Base-by-base conservation (phyloP, 352 stramenopile genomes). In the Phytophthora lateralis region DNA sequence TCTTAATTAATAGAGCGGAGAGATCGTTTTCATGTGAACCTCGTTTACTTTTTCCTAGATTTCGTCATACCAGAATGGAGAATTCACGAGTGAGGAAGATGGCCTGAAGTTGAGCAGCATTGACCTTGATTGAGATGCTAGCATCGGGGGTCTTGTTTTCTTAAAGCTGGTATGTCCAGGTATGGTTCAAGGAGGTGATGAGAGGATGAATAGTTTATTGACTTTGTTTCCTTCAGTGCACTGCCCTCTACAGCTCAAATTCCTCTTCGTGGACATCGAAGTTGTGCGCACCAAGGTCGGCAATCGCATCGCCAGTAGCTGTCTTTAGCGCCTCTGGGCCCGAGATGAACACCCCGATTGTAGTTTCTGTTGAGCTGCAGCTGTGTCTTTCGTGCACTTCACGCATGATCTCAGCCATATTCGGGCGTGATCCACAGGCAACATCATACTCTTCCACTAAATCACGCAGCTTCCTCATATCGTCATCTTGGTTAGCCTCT, bases 311-410 rank as follows among this genome's bases (percentile, higher is more conserved):
- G 10, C 46, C 39, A 3, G 60, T 56, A 41, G 65, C 65, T 34
- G 34, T 11, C 57, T 83, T 83, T 21, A 83, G 59, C 2, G 60
- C 65, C 10, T 70, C 61, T 4, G 74, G 71, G 4, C 67, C 74
- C 5, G 74, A 83, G 27, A 83, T 69, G 53, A 83, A 80, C 15
- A 83, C 53, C 6, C 71, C 74, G 15, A 83, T 66, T 6, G 44
- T 6, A 14, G 55, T 63, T 24, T 45, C 27, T 29, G 34, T 17
- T 17, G 17, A 27, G 14, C 17, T 15, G 9, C 9, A 35, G 24
- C 39, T 30, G 46, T 75, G 57, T 9, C 42, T 50, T 0, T 55
- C 45, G 27, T 71, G 58, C 1, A 80, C 69, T 38, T 75, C 51
- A 12, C 41, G 38, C 34, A 85, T 45, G 38, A 81, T 60, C 18